Conservation (phyloP, 257 asterid genomes). For the Oldenlandia corymbosa region DNA sequence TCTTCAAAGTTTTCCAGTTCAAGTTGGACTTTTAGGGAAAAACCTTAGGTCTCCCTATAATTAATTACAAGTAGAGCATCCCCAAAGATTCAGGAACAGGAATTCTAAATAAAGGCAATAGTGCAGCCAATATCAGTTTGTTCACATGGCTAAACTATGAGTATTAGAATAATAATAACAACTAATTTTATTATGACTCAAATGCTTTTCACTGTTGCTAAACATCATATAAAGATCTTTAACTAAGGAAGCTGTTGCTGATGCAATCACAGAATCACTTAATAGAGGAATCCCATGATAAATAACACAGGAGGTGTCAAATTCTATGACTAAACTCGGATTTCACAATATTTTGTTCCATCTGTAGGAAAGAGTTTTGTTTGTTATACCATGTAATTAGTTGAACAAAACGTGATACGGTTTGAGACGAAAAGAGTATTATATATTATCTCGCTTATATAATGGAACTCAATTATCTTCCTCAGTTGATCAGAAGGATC, state of each 20-base stretch:
- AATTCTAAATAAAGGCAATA: constrained; percentile 4
- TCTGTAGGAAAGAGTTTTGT: no score
- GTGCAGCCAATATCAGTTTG: constrained; percentile 1
- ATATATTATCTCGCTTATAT: background rate
- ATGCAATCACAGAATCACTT: constrained; percentile 16
- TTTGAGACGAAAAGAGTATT: no score
- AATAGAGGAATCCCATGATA: constrained; percentile 22
- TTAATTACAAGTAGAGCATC: constrained; percentile 15
- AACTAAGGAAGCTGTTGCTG: constrained; percentile 11
- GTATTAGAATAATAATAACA: background rate
- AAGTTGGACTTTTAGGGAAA: constrained; percentile 11
- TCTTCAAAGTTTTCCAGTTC: constrained; percentile 5
- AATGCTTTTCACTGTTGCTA: background rate
- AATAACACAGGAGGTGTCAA: no score
- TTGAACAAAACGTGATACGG: no score
- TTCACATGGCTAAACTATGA: background rate
- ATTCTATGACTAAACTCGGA: no score
- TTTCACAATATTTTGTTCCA: no score
- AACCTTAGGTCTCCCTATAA: no score
- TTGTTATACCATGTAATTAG: no score
- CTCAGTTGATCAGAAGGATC: background rate
- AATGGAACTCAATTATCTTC: no score
- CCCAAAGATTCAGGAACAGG: background rate
- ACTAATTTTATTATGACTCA: background rate
- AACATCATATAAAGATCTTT: background rate